These are phyloP conservation scores for Claviceps sp. DNA, from an alignment of 2,329 filamentous ascomycete species.

Conservation along the genomic window DNA sequence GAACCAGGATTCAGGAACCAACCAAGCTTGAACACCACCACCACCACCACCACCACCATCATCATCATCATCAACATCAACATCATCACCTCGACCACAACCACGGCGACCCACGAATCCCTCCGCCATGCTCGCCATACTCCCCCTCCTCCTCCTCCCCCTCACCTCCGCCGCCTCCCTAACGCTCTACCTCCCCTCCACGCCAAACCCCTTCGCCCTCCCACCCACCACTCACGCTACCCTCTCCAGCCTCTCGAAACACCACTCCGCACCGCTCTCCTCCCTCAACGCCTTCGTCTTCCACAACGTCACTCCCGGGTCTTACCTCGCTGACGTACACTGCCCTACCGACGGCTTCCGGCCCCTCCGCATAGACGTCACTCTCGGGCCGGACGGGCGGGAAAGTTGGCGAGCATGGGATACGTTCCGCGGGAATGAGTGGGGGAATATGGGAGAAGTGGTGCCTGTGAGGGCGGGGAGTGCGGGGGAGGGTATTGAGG, in stretches of 20 bases:
- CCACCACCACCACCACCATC: not conserved
- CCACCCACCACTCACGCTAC: slow-evolving; percentile 56
- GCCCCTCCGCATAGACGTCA: slow-evolving; percentile 67
- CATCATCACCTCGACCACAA: not conserved
- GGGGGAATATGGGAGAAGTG: slow-evolving; percentile 69
- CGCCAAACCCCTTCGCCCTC: slow-evolving; percentile 38
- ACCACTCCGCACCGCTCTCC: slow-evolving; percentile 47
- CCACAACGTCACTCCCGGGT: slow-evolving; percentile 53
- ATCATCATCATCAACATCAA: not conserved
- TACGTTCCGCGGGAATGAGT: slow-evolving; percentile 80
- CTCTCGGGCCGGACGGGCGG: slow-evolving; percentile 21
- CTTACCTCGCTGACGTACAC: slow-evolving; percentile 74
- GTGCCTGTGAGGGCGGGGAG: slow-evolving; percentile 25
- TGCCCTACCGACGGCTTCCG: slow-evolving; percentile 62
- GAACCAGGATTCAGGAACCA: too few species aligned
- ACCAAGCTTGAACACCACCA: too few species aligned
- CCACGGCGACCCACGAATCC: not conserved
- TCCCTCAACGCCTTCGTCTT: slow-evolving; percentile 63
- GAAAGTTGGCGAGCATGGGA: slow-evolving; percentile 52
- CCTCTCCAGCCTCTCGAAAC: slow-evolving; percentile 28
- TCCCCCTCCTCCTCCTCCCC: slow-evolving; percentile 19
- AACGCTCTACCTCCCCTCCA: slow-evolving; percentile 33
- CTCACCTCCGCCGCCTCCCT: slow-evolving; percentile 16
- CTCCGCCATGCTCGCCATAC: slow-evolving; percentile 19
- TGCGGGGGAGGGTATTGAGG: slow-evolving; percentile 35